phyloP scores from a whole-genome alignment of 176 grass and related monocot genomes.

The bread wheat (Triticum aestivum) region DNA sequence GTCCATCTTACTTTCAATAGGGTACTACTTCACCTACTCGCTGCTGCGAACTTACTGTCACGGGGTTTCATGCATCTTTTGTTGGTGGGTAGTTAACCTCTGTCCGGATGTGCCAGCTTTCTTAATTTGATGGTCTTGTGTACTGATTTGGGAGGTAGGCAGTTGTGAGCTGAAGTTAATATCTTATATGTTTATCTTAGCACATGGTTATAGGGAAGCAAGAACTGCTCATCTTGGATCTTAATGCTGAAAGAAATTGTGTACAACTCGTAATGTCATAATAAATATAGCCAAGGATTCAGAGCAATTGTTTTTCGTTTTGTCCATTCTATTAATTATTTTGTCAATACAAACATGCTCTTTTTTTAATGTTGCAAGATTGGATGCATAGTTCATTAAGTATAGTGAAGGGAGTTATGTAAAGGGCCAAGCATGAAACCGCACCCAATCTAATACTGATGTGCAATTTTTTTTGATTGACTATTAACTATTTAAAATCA shows the following conservation, averaged over 20 bases:
- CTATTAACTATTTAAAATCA: background rate
- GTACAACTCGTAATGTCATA: background rate
- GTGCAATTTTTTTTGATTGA: background rate
- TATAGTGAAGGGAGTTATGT: background rate
- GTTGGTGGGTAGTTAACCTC: background rate
- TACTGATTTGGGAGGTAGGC: background rate
- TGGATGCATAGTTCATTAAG: background rate
- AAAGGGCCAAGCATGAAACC: background rate
- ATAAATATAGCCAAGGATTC: background rate
- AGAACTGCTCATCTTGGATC: background rate
- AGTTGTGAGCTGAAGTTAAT: background rate
- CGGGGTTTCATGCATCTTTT: conserved; percentile 2
- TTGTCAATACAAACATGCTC: background rate
- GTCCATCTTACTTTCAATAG: background rate
- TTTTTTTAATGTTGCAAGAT: background rate
- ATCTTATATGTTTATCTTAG: background rate
- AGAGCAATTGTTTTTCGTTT: background rate
- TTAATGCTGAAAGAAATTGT: background rate
- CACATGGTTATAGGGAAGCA: background rate
- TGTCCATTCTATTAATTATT: background rate
- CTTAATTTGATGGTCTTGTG: background rate
- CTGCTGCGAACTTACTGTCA: background rate
- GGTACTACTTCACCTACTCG: background rate
- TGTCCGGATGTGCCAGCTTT: conserved; percentile 2
- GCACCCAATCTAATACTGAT: background rate